Conservation (phyloP, 2,329 filamentous ascomycete species). For the Cadophora sp. region DNA sequence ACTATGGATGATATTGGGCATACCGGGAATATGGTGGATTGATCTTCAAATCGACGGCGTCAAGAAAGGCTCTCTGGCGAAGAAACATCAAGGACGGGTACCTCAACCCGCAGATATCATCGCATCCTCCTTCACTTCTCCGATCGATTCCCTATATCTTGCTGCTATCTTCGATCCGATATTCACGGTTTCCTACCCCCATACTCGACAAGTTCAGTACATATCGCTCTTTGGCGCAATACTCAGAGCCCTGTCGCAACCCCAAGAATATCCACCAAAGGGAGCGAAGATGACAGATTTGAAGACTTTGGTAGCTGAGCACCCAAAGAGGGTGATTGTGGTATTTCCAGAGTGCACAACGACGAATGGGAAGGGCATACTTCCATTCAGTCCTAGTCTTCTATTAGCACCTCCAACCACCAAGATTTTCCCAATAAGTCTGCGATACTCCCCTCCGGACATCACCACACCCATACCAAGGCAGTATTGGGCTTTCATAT, state of each 20-base stretch:
- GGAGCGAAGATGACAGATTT: slow-evolving; percentile 64
- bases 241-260: slow-evolving; percentile 70
- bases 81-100: slow-evolving; percentile 74
- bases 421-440: slow-evolving; percentile 87
- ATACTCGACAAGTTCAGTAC: slow-evolving; percentile 73
- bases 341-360: slow-evolving; percentile 95
- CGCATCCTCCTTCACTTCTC: slow-evolving; percentile 88
- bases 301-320: slow-evolving; percentile 64
- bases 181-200: slow-evolving; percentile 86
- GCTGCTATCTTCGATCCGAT: slow-evolving; percentile 96
- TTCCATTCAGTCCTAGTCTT: slow-evolving; percentile 82
- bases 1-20: slow-evolving; percentile 85
- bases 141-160: slow-evolving; percentile 91
- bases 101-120: slow-evolving; percentile 84
- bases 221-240: slow-evolving; percentile 81
- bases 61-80: slow-evolving; percentile 84
- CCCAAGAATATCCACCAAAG: slow-evolving; percentile 54
- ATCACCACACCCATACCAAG: slow-evolving; percentile 89
- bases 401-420: slow-evolving; percentile 69
- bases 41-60: slow-evolving; percentile 98
- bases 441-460: slow-evolving; percentile 88
- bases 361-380: slow-evolving; percentile 88
- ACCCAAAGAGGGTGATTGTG: slow-evolving; percentile 79
- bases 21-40: slow-evolving; percentile 97
- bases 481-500: slow-evolving; percentile 75